Base-by-base conservation (phyloP, 331 rosid species). In the Malus hybrid region DNA sequence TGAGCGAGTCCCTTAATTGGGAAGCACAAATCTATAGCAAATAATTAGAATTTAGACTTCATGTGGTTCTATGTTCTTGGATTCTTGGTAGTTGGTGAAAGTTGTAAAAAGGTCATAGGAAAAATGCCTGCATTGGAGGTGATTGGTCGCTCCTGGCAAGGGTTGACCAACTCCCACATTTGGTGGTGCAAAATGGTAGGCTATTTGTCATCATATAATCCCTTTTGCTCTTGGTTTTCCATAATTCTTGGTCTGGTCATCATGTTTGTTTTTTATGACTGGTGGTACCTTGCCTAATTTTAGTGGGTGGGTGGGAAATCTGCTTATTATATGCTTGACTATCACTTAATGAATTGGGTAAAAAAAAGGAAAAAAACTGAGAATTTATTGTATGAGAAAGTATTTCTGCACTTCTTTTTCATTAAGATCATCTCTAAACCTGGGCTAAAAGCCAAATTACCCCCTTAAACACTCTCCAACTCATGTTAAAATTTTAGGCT, bases 101-200 rank as follows among this genome's bases (percentile, higher is more conserved):
- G 74, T 67, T 59, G 74, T 67, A 15, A 42, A 46, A 76, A 36
- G 44, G 3, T 0, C 4, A 18, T 42, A 42, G 42, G 60, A 36
- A 16, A 34, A 56, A 18, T 20, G 11, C 27, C 7, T 29, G 46
- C 39, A n/a, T 16, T 71, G 34, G 57, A 52, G 46, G 57, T 52
- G 57, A 6, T 52, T 52, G 57, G 57, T 52, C 8, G 20, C 0
- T 57, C 31, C 73, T 10, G 6, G 10, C 18, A 34, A 28, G 19
- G 24, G 29, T 73, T 73, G 67, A 16, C 61, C 78, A 73, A 48
- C 32, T 39, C 36, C 27, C 80, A 29, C 61, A 33, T 57, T 33
- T 68, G 70, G 75, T 67, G 75, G 80, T 44, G 69, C 50, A 59
- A 69, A 77, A 65, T 55, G 28, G 68, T 76, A 65, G 52, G 63